Conservation (phyloP, 2,329 filamentous ascomycete genomes). For the Xylariaceae sp. region DNA sequence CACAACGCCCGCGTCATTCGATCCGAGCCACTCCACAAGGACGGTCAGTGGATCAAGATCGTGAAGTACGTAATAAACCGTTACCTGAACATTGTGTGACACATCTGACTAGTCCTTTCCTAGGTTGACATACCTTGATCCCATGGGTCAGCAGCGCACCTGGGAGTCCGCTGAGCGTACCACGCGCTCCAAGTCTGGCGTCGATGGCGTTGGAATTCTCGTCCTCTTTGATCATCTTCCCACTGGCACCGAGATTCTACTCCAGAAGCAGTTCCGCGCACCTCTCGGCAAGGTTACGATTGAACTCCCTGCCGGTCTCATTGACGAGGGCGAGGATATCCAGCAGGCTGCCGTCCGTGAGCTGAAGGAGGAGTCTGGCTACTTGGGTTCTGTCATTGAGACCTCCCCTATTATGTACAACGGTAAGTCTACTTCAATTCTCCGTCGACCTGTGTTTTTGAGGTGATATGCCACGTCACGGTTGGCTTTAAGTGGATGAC, state of each 20-base stretch:
- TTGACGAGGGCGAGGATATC: constrained; percentile 60
- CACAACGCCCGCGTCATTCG: constrained; percentile 43
- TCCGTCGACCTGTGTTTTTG: not conserved
- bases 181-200: constrained; percentile 59
- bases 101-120: too few species aligned
- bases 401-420: constrained; percentile 40
- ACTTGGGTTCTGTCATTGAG: constrained; percentile 51
- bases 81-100: not conserved
- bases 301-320: constrained; percentile 63
- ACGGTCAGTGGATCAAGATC: constrained; percentile 60
- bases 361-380: constrained; percentile 66
- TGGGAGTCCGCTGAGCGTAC: constrained; percentile 75
- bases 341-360: constrained; percentile 63
- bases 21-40: constrained; percentile 44
- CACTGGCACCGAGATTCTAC: constrained; percentile 54
- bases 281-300: constrained; percentile 59
- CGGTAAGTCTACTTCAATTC: constrained; percentile 19
- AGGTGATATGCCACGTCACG: not conserved
- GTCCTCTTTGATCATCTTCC: constrained; percentile 62
- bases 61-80: constrained; percentile 46
- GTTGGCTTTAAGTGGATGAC: not conserved
- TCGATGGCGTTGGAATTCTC: constrained; percentile 73
- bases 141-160: constrained; percentile 54
- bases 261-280: constrained; percentile 67
- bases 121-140: constrained; percentile 64